Base-by-base conservation (phyloP, 768 basidiomycete species). In the Phanerodontia chrysosporium region DNA sequence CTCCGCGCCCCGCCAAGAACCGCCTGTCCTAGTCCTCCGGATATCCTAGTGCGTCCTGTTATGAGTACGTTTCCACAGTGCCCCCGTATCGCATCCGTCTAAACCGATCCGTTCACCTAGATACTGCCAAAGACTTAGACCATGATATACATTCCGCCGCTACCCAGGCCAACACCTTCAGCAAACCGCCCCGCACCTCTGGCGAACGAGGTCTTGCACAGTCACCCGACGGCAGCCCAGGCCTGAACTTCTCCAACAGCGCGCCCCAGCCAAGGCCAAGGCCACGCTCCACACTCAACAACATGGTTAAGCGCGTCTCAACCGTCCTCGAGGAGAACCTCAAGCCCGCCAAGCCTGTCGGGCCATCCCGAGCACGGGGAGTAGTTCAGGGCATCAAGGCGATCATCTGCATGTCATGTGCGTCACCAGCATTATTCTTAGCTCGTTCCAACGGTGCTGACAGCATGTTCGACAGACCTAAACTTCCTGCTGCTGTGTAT, bases 401-500 rank as follows among this genome's bases (percentile, higher is more conserved):
- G 0, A 82, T 90, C 51, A 14, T 86, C 7, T 30, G 72, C 8
- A 75, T 80, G 18, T 87, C 87, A 32, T 88, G 89, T 89, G 57
- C 52, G 80, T 69, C 4, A 9, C 25, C 21, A n/a, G n/a, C 32
- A 13, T 16, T 45, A 5, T 21, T 27, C 10, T 36, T 36, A 35
- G 18, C 16, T 12, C 12, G 21, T 12, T 22, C 16, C 18, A 16
- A 39, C 51, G 28, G 18, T n/a, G 21, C 39, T 18, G 7, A 59
- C 13, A 29, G 54, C 13, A 52, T 60, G 1, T 24, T 64, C 46
- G 24, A 27, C 56, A 90, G 89, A 83, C 78, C 69, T 91, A 8
- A 92, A 92, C 64, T 12, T 89, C n/a, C 72, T 91, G 12, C 76
- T 90, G 0, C 62, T 87, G 9, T 90, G 80, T 66, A 90, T 91